These are phyloP conservation scores for Misopates orontium DNA, from an alignment of 257 asterid genomes.

Conservation along the genomic window DNA sequence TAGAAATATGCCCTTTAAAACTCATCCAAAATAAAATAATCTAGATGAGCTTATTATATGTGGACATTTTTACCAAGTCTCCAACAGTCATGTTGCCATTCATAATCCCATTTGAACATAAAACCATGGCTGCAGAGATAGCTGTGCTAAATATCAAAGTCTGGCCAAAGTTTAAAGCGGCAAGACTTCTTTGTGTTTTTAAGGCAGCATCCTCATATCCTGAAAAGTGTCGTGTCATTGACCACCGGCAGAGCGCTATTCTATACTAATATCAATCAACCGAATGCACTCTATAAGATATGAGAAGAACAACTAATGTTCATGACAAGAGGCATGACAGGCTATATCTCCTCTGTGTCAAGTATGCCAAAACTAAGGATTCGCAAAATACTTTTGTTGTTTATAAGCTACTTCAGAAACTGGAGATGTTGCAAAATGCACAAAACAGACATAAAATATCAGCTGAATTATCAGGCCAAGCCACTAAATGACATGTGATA, in stretches of 20 bases:
- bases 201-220: slow-evolving; percentile 96
- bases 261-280: neutral
- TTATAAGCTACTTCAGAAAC: too few relatives aligned
- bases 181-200: slow-evolving; percentile 90
- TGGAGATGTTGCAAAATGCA: too few relatives aligned
- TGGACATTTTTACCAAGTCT: slow-evolving; percentile 68
- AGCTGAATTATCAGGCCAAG: too few relatives aligned
- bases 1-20: slow-evolving; percentile 8
- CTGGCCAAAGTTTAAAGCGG: slow-evolving; percentile 89
- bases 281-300: too few relatives aligned
- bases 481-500: too few relatives aligned
- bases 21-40: slow-evolving; percentile 14
- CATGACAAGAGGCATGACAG: too few relatives aligned
- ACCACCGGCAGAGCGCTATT: slow-evolving; percentile 13
- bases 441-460: too few relatives aligned
- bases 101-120: slow-evolving; percentile 89
- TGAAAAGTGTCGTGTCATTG: slow-evolving; percentile 42
- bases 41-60: slow-evolving; percentile 7
- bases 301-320: too few relatives aligned
- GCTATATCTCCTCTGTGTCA: too few relatives aligned
- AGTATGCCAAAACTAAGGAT: too few relatives aligned
- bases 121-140: slow-evolving; percentile 87
- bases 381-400: too few relatives aligned
- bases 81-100: slow-evolving; percentile 88
- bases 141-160: slow-evolving; percentile 83